Conservation (phyloP, 352 stramenopile genomes). For the Peronospora belbahrii region DNA sequence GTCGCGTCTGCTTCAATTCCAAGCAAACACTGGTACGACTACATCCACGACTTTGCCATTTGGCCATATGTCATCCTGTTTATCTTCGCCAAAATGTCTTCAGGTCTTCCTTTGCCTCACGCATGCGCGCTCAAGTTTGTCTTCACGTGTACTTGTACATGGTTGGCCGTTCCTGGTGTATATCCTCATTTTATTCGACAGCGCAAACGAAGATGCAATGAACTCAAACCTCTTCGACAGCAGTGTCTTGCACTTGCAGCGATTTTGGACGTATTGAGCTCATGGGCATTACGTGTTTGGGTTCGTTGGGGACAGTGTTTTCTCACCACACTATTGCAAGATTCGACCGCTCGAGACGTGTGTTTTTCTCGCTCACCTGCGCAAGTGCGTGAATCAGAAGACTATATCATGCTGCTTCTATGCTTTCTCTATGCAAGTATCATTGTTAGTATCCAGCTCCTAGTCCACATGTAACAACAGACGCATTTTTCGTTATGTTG, state of each 20-base stretch:
- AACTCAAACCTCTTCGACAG: constrained; percentile 40
- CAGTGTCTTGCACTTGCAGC: constrained; percentile 47
- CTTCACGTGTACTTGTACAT: constrained; percentile 65
- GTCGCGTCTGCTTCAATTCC: background rate
- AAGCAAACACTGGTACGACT: constrained; percentile 35
- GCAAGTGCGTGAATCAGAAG: constrained; percentile 53
- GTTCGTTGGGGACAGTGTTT: constrained; percentile 53
- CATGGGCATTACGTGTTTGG: constrained; percentile 50
- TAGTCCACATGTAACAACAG: constrained; percentile 59
- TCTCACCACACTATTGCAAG: constrained; percentile 20
- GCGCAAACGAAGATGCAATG: constrained; percentile 33
- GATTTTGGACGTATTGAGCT: constrained; percentile 52
- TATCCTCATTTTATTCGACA: constrained; percentile 52
- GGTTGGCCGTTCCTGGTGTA: constrained; percentile 46
- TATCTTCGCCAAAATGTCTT: constrained; percentile 41
- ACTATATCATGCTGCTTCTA: constrained; percentile 42
- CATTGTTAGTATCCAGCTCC: constrained; percentile 56
- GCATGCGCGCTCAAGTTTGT: constrained; percentile 57
- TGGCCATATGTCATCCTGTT: constrained; percentile 65
- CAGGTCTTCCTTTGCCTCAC: constrained; percentile 31
- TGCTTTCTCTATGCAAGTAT: constrained; percentile 53
- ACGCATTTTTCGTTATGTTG: no score
- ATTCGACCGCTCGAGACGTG: constrained; percentile 2
- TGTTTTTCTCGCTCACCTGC: constrained; percentile 38
- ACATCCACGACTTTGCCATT: constrained; percentile 60